phyloP scores from a whole-genome alignment of 2,329 filamentous ascomycete genomes.

The Fusarium sublunatum region DNA sequence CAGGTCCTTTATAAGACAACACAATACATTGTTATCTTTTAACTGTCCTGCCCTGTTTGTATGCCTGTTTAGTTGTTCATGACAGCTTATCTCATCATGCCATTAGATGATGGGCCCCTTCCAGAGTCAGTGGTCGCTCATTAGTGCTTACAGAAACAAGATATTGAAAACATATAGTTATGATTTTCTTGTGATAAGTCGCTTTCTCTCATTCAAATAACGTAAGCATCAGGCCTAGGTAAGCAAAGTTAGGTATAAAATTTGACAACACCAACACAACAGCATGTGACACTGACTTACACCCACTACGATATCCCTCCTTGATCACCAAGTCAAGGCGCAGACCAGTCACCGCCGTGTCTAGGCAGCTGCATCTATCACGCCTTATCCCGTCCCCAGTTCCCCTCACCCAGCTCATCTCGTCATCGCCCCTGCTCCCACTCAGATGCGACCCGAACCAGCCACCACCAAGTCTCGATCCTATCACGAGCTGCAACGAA shows the following conservation, averaged over 20 bases:
- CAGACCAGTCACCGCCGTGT: neutral
- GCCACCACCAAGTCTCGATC: conserved; percentile 11
- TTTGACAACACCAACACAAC: too few species aligned
- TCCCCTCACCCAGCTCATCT: conserved; percentile 19
- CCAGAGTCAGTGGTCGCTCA: too few species aligned
- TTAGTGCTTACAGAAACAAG: too few species aligned
- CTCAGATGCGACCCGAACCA: conserved; percentile 15
- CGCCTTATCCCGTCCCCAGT: conserved; percentile 11
- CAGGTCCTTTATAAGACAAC: conserved; percentile 5
- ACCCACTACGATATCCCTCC: too few species aligned
- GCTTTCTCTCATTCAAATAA: too few species aligned
- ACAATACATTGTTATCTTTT: conserved; percentile 1
- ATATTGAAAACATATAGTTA: too few species aligned
- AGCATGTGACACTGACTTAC: neutral
- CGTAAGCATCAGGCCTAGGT: too few species aligned
- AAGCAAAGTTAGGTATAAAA: too few species aligned
- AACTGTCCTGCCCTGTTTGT: neutral
- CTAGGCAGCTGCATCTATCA: conserved; percentile 14
- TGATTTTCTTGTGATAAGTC: too few species aligned
- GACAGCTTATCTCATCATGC: too few species aligned
- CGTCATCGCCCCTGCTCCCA: conserved; percentile 36
- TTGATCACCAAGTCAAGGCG: neutral
- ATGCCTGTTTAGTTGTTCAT: neutral
- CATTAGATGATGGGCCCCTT: too few species aligned
- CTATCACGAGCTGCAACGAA: conserved; percentile 20